Conservation (phyloP, 1,139 yeast species). For the Blastobotrys malaysiensis region DNA sequence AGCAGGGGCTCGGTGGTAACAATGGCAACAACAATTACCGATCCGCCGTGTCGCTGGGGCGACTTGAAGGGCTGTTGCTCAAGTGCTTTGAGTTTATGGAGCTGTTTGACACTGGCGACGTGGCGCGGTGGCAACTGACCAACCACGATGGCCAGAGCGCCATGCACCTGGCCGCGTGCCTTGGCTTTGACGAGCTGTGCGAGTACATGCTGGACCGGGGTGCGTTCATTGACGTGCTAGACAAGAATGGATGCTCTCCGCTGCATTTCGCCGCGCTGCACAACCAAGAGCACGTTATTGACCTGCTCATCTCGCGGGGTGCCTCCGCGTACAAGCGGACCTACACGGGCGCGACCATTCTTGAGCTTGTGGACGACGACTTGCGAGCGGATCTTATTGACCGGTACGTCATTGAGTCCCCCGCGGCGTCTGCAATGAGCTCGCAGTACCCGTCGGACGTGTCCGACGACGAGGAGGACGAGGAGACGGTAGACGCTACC, state of each 20-base stretch:
- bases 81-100: slow-evolving; percentile 61
- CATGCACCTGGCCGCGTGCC: slow-evolving; percentile 70
- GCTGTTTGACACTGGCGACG: slow-evolving; percentile 47
- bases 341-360: slow-evolving; percentile 45
- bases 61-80: slow-evolving; percentile 56
- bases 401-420: slow-evolving; percentile 7
- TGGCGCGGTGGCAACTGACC: slow-evolving; percentile 70
- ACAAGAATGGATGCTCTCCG: slow-evolving; percentile 73
- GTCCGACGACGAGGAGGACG: background rate
- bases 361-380: slow-evolving; percentile 53
- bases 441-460: background rate
- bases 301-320: slow-evolving; percentile 37
- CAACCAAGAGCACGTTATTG: slow-evolving; percentile 58
- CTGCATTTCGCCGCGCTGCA: slow-evolving; percentile 71
- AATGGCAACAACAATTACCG: slow-evolving; percentile 5
- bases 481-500: slow-evolving; percentile 1
- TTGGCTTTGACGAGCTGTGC: slow-evolving; percentile 56
- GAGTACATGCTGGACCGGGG: slow-evolving; percentile 65
- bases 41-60: slow-evolving; percentile 35
- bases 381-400: slow-evolving; percentile 40
- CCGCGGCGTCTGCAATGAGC: background rate
- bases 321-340: slow-evolving; percentile 46
- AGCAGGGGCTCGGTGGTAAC: slow-evolving; percentile 8
- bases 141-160: slow-evolving; percentile 75
- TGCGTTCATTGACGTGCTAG: slow-evolving; percentile 62